A percentile compares a stretch with the other conserved stretches of the same genome.
Evolutionary conservation across 1,139 yeast species (phyloP).

Genomic region (Scheffersomyces stambukii): DNA sequence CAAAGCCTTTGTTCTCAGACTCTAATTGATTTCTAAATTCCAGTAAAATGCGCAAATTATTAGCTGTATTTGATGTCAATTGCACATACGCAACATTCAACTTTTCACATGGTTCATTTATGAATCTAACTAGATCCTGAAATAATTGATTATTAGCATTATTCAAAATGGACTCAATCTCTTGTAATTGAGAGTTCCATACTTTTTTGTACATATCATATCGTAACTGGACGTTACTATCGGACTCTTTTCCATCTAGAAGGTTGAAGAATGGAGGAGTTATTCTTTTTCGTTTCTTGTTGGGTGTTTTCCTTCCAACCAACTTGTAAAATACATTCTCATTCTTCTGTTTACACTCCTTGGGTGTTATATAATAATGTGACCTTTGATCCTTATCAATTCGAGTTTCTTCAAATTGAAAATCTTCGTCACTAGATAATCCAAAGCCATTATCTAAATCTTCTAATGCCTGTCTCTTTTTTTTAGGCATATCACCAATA

Average conservation of each 20-base stretch:
- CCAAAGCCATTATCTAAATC: too few species aligned
- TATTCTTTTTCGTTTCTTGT: conserved; percentile 5
- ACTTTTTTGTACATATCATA: conserved; percentile 34
- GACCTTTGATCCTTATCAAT: conserved; percentile 10
- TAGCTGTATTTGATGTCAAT: conserved; percentile 56
- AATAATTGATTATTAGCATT: conserved; percentile 37
- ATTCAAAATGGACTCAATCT: conserved; percentile 35
- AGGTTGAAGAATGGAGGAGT: conserved; percentile 32
- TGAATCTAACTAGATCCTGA: conserved; percentile 25
- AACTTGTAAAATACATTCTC: conserved; percentile 1
- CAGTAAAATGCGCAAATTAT: conserved; percentile 44
- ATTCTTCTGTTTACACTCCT: conserved; percentile 2
- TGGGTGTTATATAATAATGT: conserved; percentile 10
- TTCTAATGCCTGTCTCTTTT: too few species aligned
- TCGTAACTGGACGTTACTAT: conserved; percentile 28
- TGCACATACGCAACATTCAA: conserved; percentile 44
- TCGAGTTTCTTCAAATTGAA: too few species aligned
- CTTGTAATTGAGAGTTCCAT: conserved; percentile 34
- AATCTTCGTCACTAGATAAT: too few species aligned
- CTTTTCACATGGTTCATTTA: conserved; percentile 17
- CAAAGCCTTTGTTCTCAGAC: conserved; percentile 2
- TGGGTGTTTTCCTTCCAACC: conserved; percentile 6
- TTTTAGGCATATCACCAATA: too few species aligned
- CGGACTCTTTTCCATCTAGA: conserved; percentile 38
- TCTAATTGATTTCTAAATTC: conserved; percentile 32